Evolutionary conservation across 306 rosid species (phyloP).

Genomic region (Luffa acutangula): DNA sequence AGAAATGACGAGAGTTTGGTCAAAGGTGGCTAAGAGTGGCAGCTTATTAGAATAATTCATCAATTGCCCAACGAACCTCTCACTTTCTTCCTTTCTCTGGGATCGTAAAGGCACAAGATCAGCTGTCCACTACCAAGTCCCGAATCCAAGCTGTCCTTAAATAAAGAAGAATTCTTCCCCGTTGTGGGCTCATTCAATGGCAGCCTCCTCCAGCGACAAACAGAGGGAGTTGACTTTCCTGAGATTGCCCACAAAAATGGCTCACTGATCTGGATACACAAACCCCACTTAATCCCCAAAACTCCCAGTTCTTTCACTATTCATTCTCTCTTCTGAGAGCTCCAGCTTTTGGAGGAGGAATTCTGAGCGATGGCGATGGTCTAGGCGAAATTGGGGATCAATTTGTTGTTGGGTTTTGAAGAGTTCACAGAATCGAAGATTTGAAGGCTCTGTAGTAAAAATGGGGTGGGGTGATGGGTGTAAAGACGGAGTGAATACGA

Average conservation of each 20-base stretch:
- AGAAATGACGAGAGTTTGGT: not conserved
- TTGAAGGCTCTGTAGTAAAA: not conserved
- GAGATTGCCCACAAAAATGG: not conserved
- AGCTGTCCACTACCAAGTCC: not conserved
- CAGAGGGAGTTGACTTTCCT: not conserved
- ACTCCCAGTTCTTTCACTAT: not conserved
- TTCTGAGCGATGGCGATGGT: not conserved
- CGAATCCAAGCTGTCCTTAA: not conserved
- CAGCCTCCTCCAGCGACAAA: not conserved
- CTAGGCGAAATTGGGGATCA: not conserved
- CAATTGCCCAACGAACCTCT: not conserved
- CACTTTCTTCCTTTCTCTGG: not conserved
- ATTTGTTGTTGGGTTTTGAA: not conserved
- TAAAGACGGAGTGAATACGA: constrained; percentile 37
- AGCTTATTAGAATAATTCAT: not conserved
- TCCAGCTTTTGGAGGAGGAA: not conserved
- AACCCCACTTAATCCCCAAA: not conserved
- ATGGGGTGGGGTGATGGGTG: constrained; percentile 46
- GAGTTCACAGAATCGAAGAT: not conserved
- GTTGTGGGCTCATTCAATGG: not conserved
- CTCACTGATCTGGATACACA: not conserved
- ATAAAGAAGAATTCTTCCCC: not conserved
- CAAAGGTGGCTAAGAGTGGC: not conserved
- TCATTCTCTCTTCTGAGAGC: not conserved
- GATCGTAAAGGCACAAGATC: not conserved